Conservation (phyloP, 495 filamentous ascomycete genomes). For the Aspergillus leporis region DNA sequence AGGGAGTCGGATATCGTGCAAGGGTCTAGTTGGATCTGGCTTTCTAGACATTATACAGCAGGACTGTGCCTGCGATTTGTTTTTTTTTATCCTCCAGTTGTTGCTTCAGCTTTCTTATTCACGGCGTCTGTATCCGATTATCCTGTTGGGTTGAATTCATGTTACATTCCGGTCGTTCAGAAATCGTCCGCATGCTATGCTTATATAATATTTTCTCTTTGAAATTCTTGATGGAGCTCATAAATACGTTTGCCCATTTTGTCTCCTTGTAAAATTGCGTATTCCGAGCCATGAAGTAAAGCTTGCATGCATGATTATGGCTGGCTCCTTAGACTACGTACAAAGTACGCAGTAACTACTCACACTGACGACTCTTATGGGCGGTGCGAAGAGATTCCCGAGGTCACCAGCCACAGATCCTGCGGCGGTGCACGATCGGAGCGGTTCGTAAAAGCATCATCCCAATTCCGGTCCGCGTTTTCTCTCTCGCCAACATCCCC, state of each 20-base stretch:
- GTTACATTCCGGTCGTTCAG: conserved; percentile 23
- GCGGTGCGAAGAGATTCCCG: conserved; percentile 20
- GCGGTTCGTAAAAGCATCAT: conserved; percentile 47
- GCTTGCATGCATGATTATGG: background rate
- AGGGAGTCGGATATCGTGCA: conserved; percentile 17
- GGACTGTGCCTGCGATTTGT: conserved; percentile 26
- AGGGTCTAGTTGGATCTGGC: conserved; percentile 33
- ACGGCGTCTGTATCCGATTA: conserved; percentile 42
- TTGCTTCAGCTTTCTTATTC: conserved; percentile 28
- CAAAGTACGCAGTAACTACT: no score
- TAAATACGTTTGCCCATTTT: background rate
- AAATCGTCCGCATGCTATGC: conserved; percentile 38
- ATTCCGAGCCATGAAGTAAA: background rate
- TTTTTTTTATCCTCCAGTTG: conserved; percentile 25
- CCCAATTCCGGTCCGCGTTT: conserved; percentile 31
- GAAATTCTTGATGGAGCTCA: background rate
- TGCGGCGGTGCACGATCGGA: conserved; percentile 43
- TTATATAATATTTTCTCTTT: conserved; percentile 43
- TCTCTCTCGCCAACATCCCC: conserved; percentile 38
- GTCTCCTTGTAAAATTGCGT: background rate
- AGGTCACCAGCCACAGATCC: conserved; percentile 25
- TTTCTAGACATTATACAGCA: conserved; percentile 38
- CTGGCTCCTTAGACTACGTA: no score
- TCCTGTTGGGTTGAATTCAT: conserved; percentile 34
- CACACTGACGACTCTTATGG: background rate